Conservation (phyloP, 192 early-diverging fungal species). For the Chytriomyces sp. region DNA sequence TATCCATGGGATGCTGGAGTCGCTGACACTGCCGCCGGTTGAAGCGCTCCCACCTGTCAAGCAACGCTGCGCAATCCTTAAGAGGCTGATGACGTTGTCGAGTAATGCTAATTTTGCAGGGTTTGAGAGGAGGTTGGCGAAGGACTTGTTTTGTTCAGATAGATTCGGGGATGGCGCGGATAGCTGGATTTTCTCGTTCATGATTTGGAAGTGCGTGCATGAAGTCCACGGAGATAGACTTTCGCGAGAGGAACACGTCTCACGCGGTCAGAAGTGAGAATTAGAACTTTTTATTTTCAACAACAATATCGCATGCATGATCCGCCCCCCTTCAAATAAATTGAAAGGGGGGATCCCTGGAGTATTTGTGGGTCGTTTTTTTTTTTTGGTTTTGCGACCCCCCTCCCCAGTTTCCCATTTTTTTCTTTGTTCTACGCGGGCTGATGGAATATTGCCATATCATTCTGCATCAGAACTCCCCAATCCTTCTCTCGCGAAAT, state of each 20-base stretch:
- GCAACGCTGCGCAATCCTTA: slow-evolving; percentile 3
- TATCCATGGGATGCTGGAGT: slow-evolving; percentile 22
- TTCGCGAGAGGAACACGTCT: slow-evolving; percentile 5
- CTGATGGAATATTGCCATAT: slow-evolving; percentile 26
- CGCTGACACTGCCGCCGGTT: slow-evolving; percentile 25
- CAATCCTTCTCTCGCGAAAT: slow-evolving; percentile 30
- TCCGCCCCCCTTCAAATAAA: no score
- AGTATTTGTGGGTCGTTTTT: no score
- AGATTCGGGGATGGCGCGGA: slow-evolving; percentile 13
- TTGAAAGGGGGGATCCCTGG: no score
- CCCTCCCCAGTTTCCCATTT: no score
- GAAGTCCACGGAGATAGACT: slow-evolving; percentile 35
- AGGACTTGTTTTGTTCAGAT: slow-evolving; percentile 13
- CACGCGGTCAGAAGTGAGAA: no score
- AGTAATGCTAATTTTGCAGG: background rate
- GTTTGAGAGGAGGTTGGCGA: slow-evolving; percentile 17
- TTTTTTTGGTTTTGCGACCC: no score
- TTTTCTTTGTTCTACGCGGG: no score
- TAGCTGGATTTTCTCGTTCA: slow-evolving; percentile 28
- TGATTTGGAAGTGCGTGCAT: slow-evolving; percentile 36
- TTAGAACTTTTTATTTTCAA: no score
- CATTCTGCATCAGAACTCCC: slow-evolving; percentile 25
- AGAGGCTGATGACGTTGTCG: background rate
- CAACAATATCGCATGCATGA: no score
- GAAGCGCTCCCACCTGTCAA: background rate